phyloP scores from a whole-genome alignment of 768 basidiomycete genomes.

The Phanerochaete carnosa region DNA sequence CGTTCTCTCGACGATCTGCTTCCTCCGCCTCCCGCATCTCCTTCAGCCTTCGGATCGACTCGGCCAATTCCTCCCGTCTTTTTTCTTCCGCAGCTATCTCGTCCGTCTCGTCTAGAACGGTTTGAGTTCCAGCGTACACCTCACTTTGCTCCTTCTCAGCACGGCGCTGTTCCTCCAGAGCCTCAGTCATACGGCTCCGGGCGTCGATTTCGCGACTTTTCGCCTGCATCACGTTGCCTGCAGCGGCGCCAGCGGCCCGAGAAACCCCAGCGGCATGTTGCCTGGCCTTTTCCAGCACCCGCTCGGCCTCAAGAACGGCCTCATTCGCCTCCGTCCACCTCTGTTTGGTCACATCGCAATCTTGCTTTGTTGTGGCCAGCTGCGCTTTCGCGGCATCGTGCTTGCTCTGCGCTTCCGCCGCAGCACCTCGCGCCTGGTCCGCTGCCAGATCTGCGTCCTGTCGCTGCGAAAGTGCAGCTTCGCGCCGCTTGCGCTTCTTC shows the following conservation, averaged over 20 bases:
- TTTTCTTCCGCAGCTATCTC: background rate
- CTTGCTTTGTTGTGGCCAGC: background rate
- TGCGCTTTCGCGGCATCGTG: background rate
- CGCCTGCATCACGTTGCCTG: background rate
- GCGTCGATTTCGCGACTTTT: background rate
- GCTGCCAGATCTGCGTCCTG: background rate
- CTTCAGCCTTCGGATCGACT: constrained; percentile 1
- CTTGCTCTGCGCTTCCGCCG: background rate
- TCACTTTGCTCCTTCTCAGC: background rate
- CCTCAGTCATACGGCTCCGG: background rate
- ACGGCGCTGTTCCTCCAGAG: background rate
- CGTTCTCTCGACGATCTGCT: background rate
- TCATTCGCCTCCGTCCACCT: background rate
- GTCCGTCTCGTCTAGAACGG: background rate
- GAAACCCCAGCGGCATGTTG: background rate
- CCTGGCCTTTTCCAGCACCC: background rate
- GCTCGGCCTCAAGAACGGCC: background rate
- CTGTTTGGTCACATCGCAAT: background rate
- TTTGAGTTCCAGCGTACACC: background rate
- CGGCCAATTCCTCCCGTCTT: background rate
- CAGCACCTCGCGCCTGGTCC: background rate
- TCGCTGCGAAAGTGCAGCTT: background rate
- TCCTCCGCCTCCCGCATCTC: background rate
- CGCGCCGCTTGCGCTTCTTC: background rate
- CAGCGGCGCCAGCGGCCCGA: background rate